Evolutionary conservation across 768 basidiomycete species (phyloP).

Genomic region (Psilocybe azurescens): DNA sequence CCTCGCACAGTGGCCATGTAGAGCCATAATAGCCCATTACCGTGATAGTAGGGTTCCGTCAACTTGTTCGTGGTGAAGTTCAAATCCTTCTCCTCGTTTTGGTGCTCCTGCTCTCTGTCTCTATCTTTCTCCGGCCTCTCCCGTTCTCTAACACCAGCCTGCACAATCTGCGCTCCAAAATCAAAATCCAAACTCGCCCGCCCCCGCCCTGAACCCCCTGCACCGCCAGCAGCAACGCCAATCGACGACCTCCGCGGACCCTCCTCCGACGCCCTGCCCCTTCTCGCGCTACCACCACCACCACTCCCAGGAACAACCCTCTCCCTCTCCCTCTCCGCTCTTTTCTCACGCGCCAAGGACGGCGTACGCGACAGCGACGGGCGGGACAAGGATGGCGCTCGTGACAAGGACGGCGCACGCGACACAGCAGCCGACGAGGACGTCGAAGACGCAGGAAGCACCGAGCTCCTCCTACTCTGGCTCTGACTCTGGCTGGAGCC

Average conservation of each 20-base stretch:
- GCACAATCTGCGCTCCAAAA: background rate
- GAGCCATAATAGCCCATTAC: too few relatives aligned
- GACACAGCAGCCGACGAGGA: conserved; percentile 6
- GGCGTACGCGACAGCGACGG: background rate
- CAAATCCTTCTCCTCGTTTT: too few relatives aligned
- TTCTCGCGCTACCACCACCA: background rate
- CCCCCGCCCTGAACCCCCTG: background rate
- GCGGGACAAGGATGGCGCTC: background rate
- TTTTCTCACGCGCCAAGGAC: background rate
- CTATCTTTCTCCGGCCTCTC: background rate
- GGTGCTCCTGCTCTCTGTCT: too few relatives aligned
- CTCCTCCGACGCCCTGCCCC: conserved; percentile 5
- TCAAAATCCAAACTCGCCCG: background rate
- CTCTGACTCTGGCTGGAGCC: conserved; percentile 15
- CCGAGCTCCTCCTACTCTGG: conserved; percentile 16
- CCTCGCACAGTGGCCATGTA: too few relatives aligned
- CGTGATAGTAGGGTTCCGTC: too few relatives aligned
- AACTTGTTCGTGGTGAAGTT: too few relatives aligned
- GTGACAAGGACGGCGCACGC: background rate
- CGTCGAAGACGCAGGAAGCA: conserved; percentile 14
- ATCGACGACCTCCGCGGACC: conserved; percentile 9
- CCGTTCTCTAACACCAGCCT: background rate
- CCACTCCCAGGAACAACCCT: background rate
- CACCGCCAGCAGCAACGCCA: conserved; percentile 1
- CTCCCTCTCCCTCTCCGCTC: background rate